Base-by-base conservation (phyloP, 2,329 filamentous ascomycete genomes). In the Zymoseptoria pseudotritici region DNA sequence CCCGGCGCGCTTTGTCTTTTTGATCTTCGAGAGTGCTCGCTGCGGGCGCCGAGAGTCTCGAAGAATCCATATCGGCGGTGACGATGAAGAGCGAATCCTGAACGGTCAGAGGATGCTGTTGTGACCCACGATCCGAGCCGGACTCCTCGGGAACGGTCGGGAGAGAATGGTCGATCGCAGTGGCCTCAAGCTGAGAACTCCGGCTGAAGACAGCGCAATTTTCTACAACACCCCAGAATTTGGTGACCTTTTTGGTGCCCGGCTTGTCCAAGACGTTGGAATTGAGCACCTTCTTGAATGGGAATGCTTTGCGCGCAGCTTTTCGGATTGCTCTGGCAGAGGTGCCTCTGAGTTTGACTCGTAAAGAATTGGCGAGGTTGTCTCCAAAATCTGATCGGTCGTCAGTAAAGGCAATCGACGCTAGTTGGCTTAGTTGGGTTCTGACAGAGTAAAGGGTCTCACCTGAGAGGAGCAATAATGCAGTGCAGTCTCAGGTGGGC, bases 61-160 rank as follows among this genome's bases (percentile, higher is more conserved):
- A 65, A 19, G 62, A 36, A 53, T 70, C 70, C 72, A 74, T 74
- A 8, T 50, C 61, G 54, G 31, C 17, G 20, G 31, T 29, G 13
- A 51, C 52, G 46, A 55, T 56, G 50, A 22, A n/a, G 22, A 22
- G 36, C 17, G 17, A 46, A 46, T 46, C 36, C 36, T 46, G 36
- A 7, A 46, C 36, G 17, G 13, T 46, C 36, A n/a, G 5, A 46
- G 17, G 2, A n/a, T 46, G 36, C 36, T n/a, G 36, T 46, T 46
- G 36, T n/a, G 36, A 46, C 17, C 36, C 36, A 46, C 36, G 36
- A 17, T 46, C 36, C 36, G 36, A 46, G 13, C 36, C 36, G 11
- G 36, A 46, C 36, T 56, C 50, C 36, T 59, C 58, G 13, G 58
- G 22, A 24, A 59, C 50, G 22, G 24, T 59, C 9, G 55, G 53